phyloP scores from a whole-genome alignment of 805 yeast genomes.

The Schizosaccharomyces octosporus region DNA sequence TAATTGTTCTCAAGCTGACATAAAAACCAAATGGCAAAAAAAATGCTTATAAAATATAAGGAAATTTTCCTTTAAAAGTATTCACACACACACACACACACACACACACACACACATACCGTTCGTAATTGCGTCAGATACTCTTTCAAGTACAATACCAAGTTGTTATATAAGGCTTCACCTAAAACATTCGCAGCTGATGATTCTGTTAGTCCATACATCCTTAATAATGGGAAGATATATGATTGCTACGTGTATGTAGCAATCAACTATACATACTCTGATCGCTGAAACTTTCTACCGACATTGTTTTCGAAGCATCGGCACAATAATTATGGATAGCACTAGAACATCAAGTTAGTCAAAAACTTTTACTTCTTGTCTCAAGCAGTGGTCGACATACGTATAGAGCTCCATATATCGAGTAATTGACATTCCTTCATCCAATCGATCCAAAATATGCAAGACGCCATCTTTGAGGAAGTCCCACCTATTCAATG shows the following conservation, averaged over 20 bases:
- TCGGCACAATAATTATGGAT: slow-evolving; percentile 10
- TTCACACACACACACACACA: too few relatives aligned
- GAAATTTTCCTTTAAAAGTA: too few relatives aligned
- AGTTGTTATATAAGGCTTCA: slow-evolving; percentile 57
- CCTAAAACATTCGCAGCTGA: slow-evolving; percentile 40
- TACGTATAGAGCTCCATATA: slow-evolving; percentile 15
- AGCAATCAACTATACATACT: not conserved
- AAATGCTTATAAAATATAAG: not conserved
- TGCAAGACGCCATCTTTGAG: slow-evolving; percentile 18
- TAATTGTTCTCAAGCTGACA: not conserved
- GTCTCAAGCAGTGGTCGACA: not conserved
- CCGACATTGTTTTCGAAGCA: slow-evolving; percentile 7
- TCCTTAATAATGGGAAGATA: not conserved
- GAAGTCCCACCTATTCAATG: slow-evolving; percentile 15
- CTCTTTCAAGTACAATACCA: slow-evolving; percentile 37
- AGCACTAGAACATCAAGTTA: slow-evolving; percentile 4
- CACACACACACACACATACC: slow-evolving; percentile 5
- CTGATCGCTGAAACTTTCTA: slow-evolving; percentile 6
- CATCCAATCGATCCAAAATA: slow-evolving; percentile 16
- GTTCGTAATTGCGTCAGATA: slow-evolving; percentile 18
- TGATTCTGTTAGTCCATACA: slow-evolving; percentile 2
- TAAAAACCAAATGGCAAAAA: not conserved
- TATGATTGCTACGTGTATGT: slow-evolving; percentile 1
- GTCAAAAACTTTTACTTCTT: not conserved
- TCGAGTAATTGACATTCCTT: slow-evolving; percentile 15